Percentiles rank a stretch among this genome's conserved stretches.
Evolutionary conservation across 2,329 filamentous ascomycete species (phyloP).

Genomic region (Calonectria crousiana): DNA sequence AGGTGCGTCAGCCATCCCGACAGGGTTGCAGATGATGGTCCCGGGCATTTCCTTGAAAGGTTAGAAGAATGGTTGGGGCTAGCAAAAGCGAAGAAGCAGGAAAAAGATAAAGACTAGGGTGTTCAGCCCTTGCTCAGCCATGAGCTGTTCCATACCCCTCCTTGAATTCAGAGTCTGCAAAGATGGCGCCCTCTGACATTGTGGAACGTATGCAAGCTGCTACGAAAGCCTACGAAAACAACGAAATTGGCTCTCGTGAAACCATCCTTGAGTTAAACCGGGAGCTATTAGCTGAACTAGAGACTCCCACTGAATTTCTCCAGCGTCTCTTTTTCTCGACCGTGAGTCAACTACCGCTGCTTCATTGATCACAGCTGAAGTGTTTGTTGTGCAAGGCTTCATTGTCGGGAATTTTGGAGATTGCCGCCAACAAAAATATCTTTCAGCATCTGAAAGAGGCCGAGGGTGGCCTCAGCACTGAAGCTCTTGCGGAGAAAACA

Average conservation of each 20-base stretch:
- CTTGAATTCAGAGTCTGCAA: neutral
- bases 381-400: neutral
- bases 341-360: neutral
- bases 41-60: neutral
- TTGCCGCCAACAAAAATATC: neutral
- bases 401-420: neutral
- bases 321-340: neutral
- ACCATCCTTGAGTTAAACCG: neutral
- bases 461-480: neutral
- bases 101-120: neutral
- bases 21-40: neutral
- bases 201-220: neutral
- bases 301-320: neutral
- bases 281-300: neutral
- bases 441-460: neutral
- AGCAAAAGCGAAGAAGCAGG: neutral
- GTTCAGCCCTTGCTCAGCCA: neutral
- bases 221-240: neutral
- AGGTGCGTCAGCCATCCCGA: neutral
- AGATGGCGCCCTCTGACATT: neutral
- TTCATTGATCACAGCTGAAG: neutral
- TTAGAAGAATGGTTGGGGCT: neutral
- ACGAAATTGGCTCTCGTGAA: neutral
- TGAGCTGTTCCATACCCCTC: neutral
- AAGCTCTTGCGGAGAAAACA: neutral